phyloP scores from a whole-genome alignment of 805 yeast species.

The Peterozyma xylosa region DNA sequence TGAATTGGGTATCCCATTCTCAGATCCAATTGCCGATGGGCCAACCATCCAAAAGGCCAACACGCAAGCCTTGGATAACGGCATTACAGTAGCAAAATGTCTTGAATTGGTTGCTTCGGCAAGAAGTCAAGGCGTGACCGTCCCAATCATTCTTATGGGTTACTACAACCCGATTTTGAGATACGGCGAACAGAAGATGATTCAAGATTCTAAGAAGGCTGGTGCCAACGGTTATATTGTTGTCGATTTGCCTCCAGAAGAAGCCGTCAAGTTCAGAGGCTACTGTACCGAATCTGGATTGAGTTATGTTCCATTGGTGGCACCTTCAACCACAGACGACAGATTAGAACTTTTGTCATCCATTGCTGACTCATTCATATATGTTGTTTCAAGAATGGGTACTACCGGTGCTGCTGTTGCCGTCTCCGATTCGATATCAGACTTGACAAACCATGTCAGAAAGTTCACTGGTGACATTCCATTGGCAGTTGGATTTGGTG shows the following conservation, averaged over 20 bases:
- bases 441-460: slow-evolving; percentile 69
- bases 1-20: slow-evolving; percentile 93
- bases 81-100: slow-evolving; percentile 63
- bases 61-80: slow-evolving; percentile 73
- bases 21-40: slow-evolving; percentile 99
- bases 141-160: slow-evolving; percentile 94
- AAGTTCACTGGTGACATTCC: slow-evolving; percentile 69
- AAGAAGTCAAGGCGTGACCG: slow-evolving; percentile 72
- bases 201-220: slow-evolving; percentile 69
- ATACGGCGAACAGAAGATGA: slow-evolving; percentile 82
- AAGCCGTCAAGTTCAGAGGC: slow-evolving; percentile 80
- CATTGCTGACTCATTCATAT: slow-evolving; percentile 92
- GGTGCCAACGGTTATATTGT: slow-evolving; percentile 95
- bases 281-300: slow-evolving; percentile 61
- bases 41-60: slow-evolving; percentile 93
- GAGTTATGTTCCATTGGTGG: slow-evolving; percentile 88
- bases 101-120: slow-evolving; percentile 70
- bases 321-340: slow-evolving; percentile 93
- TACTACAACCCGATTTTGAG: slow-evolving; percentile 90
- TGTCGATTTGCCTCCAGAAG: slow-evolving; percentile 97
- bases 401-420: slow-evolving; percentile 83
- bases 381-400: slow-evolving; percentile 97
- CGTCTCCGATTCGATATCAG: slow-evolving; percentile 56
- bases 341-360: slow-evolving; percentile 70
- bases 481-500: slow-evolving; percentile 95